Percentiles rank a stretch among this genome's conserved stretches.
phyloP scores from a whole-genome alignment of 2,329 filamentous ascomycete genomes.

The Fusarium algeriense region DNA sequence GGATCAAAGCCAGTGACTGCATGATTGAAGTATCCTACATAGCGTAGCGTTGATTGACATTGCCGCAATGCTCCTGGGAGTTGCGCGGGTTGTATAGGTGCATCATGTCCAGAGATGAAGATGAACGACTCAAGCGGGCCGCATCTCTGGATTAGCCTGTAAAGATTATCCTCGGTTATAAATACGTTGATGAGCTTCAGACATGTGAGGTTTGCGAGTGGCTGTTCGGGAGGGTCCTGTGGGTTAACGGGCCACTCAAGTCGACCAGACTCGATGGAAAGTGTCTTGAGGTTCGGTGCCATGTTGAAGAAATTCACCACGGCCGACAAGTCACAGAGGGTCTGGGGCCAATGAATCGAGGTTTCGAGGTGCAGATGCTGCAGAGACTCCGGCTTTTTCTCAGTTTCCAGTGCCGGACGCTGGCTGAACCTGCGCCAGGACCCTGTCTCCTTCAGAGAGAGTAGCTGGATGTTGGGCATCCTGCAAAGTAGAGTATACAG shows the following conservation, averaged over 20 bases:
- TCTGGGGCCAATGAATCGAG: rapidly evolving
- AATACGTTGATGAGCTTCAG: not conserved
- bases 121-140: not conserved
- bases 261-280: rapidly evolving
- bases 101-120: not conserved
- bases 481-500: not conserved
- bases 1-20: not conserved
- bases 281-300: not conserved
- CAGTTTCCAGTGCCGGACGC: rapidly evolving
- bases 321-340: not conserved
- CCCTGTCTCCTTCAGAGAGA: not conserved
- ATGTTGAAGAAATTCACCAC: not conserved
- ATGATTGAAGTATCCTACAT: not conserved
- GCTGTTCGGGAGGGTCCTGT: rapidly evolving
- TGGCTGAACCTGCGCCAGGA: rapidly evolving
- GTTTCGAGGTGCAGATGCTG: not conserved
- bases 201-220: not conserved
- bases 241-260: rapidly evolving
- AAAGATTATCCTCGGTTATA: rapidly evolving
- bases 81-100: rapidly evolving
- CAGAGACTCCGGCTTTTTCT: not conserved
- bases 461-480: not conserved
- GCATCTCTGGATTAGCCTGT: not conserved
- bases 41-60: not conserved
- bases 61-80: rapidly evolving